These are phyloP conservation scores for Pterothamnion heteromorphum DNA, from an alignment of 31 red algal genomes.

Conservation along the genomic window DNA sequence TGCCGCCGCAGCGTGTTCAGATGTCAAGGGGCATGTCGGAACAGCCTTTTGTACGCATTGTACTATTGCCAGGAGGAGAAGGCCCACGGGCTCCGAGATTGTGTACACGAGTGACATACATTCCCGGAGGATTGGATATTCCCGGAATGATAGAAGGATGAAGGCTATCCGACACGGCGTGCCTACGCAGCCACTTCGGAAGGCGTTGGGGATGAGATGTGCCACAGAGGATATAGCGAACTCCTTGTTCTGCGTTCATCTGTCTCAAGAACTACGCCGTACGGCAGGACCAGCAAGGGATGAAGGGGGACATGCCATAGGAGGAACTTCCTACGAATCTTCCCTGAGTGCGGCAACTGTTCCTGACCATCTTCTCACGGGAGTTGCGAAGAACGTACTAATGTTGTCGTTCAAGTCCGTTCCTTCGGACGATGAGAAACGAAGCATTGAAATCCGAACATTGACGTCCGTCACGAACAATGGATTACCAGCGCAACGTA, in stretches of 20 bases:
- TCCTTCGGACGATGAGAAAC: not conserved
- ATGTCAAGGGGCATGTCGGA: not conserved
- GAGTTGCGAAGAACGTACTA: not conserved
- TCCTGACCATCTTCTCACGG: not conserved
- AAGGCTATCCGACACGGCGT: not conserved
- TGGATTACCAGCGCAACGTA: not conserved
- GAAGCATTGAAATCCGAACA: not conserved
- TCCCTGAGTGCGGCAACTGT: not conserved
- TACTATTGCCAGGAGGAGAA: not conserved
- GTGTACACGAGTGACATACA: not conserved
- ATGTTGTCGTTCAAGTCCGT: not conserved
- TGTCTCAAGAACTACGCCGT: not conserved
- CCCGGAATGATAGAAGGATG: not conserved
- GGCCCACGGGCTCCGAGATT: not conserved
- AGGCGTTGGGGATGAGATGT: not conserved
- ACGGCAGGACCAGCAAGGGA: not conserved
- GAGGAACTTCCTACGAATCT: not conserved
- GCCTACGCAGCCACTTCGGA: not conserved
- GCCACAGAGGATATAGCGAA: not conserved
- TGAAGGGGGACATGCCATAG: not conserved
- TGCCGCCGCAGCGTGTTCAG: no score
- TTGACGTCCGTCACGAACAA: not conserved
- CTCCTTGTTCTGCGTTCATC: not conserved
- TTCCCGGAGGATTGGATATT: slow-evolving; percentile 24
- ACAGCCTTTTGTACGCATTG: not conserved